Percentiles rank a stretch among this genome's conserved stretches.
Evolutionary conservation across 805 yeast species (phyloP).

Genomic region (Pichia nanzhaoensis): DNA sequence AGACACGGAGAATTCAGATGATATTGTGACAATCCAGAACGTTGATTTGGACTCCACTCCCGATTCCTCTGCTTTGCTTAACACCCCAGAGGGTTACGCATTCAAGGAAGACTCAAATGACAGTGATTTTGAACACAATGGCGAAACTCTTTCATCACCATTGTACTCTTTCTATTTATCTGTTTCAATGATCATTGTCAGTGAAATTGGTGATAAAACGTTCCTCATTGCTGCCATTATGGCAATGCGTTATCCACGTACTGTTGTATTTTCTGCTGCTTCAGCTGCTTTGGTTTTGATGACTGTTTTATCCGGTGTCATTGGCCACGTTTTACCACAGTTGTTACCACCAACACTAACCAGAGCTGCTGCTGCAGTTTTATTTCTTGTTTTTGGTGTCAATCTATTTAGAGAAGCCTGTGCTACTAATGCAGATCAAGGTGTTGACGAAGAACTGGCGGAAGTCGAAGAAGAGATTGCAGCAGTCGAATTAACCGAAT

Average conservation of each 20-base stretch:
- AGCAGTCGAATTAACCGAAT: conserved; percentile 45
- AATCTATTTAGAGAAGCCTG: conserved; percentile 75
- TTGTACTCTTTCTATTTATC: conserved; percentile 61
- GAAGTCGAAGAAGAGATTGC: conserved; percentile 95
- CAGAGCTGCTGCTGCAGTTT: conserved; percentile 69
- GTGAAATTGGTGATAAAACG: conserved; percentile 97
- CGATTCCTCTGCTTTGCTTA: too few relatives aligned
- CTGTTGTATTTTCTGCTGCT: conserved; percentile 83
- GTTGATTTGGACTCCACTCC: not conserved
- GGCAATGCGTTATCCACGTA: conserved; percentile 91
- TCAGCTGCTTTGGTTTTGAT: conserved; percentile 78
- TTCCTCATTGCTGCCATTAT: conserved; percentile 93
- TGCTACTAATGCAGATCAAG: conserved; percentile 70
- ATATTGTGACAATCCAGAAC: conserved; percentile 15
- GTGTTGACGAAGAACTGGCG: conserved; percentile 92
- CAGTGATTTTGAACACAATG: not conserved
- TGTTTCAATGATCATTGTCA: conserved; percentile 83
- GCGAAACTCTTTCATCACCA: conserved; percentile 8
- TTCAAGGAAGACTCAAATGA: not conserved
- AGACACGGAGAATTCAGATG: conserved; percentile 7
- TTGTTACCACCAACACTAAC: conserved; percentile 75
- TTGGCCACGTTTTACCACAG: conserved; percentile 87
- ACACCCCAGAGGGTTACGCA: too few relatives aligned
- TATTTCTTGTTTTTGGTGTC: conserved; percentile 79
- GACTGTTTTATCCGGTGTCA: conserved; percentile 86